Evolutionary conservation across 805 yeast species (phyloP).

Genomic region (Sungouiozyma intestinalis): DNA sequence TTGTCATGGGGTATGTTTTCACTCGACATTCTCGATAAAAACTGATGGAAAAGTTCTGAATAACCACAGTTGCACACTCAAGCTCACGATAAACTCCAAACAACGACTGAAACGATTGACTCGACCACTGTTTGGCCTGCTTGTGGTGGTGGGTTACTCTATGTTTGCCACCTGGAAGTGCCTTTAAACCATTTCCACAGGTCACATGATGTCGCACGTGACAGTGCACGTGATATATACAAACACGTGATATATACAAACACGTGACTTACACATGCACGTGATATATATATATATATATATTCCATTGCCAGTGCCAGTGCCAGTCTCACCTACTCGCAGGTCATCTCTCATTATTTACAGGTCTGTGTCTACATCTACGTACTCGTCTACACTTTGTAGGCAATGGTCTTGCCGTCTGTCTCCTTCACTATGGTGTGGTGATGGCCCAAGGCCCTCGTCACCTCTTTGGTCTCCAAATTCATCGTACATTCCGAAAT

Average conservation of each 20-base stretch:
- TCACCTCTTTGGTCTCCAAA: constrained; percentile 26
- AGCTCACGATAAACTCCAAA: too few relatives aligned
- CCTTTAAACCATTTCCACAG: not conserved
- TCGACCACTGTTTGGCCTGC: not conserved
- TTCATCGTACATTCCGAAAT: constrained; percentile 52
- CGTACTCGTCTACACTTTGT: constrained; percentile 6
- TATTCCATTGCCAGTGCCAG: too few relatives aligned
- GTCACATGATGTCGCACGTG: too few relatives aligned
- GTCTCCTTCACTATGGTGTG: constrained; percentile 41
- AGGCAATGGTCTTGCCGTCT: constrained; percentile 19
- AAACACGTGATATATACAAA: too few relatives aligned
- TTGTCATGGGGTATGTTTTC: constrained; percentile 31
- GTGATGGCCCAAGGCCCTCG: constrained; percentile 38
- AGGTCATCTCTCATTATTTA: not conserved
- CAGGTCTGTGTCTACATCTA: not conserved
- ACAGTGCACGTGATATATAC: too few relatives aligned
- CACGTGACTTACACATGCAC: too few relatives aligned
- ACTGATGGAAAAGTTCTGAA: not conserved
- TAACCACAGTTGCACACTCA: not conserved
- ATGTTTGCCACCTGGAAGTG: not conserved
- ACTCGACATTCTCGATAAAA: constrained; percentile 3
- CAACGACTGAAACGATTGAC: not conserved
- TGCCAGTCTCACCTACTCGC: too few relatives aligned
- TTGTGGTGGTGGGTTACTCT: not conserved
- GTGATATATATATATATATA: too few relatives aligned